Conservation (phyloP, 139 green algal species). For the Chlorella sp. region DNA sequence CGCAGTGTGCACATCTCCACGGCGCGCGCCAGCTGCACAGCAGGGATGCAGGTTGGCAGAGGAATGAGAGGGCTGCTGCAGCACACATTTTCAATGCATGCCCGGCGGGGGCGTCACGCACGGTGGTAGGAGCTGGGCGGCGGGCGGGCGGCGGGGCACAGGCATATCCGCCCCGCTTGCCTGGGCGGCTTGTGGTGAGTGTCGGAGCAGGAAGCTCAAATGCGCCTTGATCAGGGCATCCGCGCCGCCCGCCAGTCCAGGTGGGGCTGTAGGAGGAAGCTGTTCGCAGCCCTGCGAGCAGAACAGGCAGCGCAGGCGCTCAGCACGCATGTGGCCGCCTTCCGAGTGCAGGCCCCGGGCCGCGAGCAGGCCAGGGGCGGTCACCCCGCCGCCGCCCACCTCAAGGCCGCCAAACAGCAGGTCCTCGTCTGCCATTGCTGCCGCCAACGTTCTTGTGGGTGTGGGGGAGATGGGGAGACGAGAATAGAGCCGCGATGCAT, state of each 20-base stretch:
- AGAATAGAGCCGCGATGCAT: too few relatives aligned
- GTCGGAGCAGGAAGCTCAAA: not conserved
- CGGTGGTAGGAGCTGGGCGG: not conserved
- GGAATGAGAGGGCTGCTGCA: not conserved
- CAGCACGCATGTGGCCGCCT: not conserved
- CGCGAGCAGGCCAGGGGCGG: too few relatives aligned
- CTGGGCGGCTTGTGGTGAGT: not conserved
- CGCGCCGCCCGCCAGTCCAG: not conserved
- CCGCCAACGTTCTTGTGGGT: too few relatives aligned
- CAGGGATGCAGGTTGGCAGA: not conserved
- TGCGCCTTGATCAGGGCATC: not conserved
- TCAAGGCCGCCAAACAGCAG: too few relatives aligned
- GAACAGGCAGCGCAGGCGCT: not conserved
- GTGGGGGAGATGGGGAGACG: too few relatives aligned
- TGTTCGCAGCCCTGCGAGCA: not conserved
- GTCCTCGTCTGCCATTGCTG: too few relatives aligned
- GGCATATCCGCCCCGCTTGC: not conserved
- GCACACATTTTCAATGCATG: too few relatives aligned
- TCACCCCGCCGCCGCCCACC: too few relatives aligned
- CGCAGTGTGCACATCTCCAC: constrained; percentile 21
- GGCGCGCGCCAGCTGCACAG: not conserved
- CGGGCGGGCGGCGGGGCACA: not conserved
- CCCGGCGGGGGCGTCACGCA: not conserved
- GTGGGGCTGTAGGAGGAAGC: not conserved
- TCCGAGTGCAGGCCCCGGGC: too few relatives aligned